Conservation (phyloP, 805 yeast species). For the Candida lessepsii region DNA sequence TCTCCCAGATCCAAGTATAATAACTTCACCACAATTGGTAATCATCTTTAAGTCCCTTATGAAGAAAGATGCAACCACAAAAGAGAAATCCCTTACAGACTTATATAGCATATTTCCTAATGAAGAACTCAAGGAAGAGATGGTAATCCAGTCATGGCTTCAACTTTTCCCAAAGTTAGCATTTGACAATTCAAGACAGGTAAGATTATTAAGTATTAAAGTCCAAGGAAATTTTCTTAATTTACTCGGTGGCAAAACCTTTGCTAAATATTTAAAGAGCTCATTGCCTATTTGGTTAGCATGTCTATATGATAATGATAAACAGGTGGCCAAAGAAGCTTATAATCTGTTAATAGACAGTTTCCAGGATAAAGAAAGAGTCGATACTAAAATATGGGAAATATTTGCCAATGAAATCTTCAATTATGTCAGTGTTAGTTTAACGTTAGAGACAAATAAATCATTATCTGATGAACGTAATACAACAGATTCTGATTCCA, state of each 20-base stretch:
- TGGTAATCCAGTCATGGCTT: conserved; percentile 64
- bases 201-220: conserved; percentile 62
- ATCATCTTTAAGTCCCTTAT: conserved; percentile 72
- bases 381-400: conserved; percentile 54
- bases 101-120: conserved; percentile 33
- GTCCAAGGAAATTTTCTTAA: conserved; percentile 50
- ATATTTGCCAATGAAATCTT: conserved; percentile 57
- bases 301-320: conserved; percentile 71
- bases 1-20: conserved; percentile 53
- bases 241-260: conserved; percentile 54
- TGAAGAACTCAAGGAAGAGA: conserved; percentile 40
- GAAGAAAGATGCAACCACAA: conserved; percentile 82
- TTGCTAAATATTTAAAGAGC: conserved; percentile 65
- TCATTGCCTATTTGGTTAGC: conserved; percentile 71
- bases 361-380: conserved; percentile 54
- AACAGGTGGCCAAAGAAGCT: conserved; percentile 54
- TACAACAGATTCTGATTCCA: conserved; percentile 63
- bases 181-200: conserved; percentile 64
- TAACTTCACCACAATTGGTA: conserved; percentile 47
- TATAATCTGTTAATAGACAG: conserved; percentile 45
- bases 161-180: conserved; percentile 81
- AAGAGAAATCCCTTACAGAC: conserved; percentile 72
- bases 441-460: conserved; percentile 56
- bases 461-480: conserved; percentile 75
- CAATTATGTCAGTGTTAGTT: conserved; percentile 50